Evolutionary conservation across 2,329 filamentous ascomycete species (phyloP).

Genomic region (Hypoxylon sp.): DNA sequence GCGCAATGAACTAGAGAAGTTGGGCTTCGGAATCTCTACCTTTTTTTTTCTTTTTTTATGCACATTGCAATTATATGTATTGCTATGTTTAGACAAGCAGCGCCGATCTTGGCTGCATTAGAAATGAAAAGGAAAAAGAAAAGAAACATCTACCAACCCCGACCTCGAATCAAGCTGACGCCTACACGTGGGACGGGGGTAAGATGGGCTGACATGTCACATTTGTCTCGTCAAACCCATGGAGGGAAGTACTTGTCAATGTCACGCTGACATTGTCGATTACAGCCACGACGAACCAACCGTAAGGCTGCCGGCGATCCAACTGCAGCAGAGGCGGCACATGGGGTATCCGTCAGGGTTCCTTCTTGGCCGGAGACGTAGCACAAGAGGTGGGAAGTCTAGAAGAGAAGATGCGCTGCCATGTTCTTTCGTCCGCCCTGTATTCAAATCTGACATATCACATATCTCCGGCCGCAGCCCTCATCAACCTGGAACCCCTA

Average conservation of each 20-base stretch:
- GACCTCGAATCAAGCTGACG: no score
- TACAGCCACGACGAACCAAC: background rate
- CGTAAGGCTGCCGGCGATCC: conserved; percentile 4
- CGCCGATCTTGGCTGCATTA: conserved; percentile 5
- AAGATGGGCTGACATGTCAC: conserved; percentile 19
- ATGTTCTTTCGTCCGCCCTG: conserved; percentile 7
- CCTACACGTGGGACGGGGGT: conserved; percentile 24
- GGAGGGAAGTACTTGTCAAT: background rate
- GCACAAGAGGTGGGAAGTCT: conserved; percentile 9
- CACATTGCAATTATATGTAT: background rate
- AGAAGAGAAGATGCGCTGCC: background rate
- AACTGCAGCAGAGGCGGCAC: background rate
- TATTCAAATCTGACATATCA: conserved; percentile 13
- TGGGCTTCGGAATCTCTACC: no score
- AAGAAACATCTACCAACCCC: no score
- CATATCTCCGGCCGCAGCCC: conserved; percentile 13
- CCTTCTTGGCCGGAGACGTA: background rate
- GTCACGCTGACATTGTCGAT: no score
- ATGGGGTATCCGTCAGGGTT: background rate
- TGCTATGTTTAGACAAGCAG: conserved; percentile 3
- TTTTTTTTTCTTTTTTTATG: no score
- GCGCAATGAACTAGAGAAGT: no score
- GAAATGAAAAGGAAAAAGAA: conserved; percentile 12
- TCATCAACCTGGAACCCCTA: conserved; percentile 17
- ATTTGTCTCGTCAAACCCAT: conserved; percentile 5